Percentiles rank a stretch among this genome's conserved stretches.
These are phyloP conservation scores for Antarctomyces pellizariae DNA, from an alignment of 495 filamentous ascomycete species.

Conservation along the genomic window DNA sequence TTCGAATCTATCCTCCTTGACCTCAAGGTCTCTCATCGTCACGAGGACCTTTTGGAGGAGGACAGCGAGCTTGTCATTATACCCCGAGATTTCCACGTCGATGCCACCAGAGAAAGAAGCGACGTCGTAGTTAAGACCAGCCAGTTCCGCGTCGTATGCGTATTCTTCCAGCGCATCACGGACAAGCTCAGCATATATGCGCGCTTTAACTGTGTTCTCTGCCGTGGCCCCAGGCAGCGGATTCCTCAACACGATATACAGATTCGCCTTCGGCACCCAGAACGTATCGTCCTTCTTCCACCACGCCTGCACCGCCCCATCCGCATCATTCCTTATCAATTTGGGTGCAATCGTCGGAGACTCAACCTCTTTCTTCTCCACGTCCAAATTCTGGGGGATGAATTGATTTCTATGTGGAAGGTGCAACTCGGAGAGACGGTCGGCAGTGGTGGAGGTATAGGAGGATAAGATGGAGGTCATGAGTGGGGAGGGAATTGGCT, in stretches of 20 bases:
- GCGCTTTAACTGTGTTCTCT: slow-evolving; percentile 49
- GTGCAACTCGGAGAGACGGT: slow-evolving; percentile 47
- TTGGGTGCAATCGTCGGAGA: slow-evolving; percentile 52
- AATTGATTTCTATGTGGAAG: slow-evolving; percentile 91
- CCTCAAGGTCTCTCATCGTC: slow-evolving; percentile 64
- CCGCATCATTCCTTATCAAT: slow-evolving; percentile 75
- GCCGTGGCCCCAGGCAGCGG: slow-evolving; percentile 57
- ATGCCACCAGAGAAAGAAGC: slow-evolving; percentile 45
- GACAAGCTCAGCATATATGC: slow-evolving; percentile 69
- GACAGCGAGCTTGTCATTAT: slow-evolving; percentile 88
- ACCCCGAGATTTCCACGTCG: slow-evolving; percentile 61
- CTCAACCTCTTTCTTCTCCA: slow-evolving; percentile 74
- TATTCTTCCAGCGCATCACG: slow-evolving; percentile 82
- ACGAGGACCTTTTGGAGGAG: slow-evolving; percentile 76
- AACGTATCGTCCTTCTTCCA: slow-evolving; percentile 98
- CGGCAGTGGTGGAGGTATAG: slow-evolving; percentile 25
- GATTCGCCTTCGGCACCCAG: slow-evolving; percentile 89
- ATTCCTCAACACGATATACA: slow-evolving; percentile 59
- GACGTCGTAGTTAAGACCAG: slow-evolving; percentile 69
- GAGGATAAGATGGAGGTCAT: slow-evolving; percentile 43
- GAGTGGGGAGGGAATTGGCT: slow-evolving; percentile 61
- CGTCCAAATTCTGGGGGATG: slow-evolving; percentile 78
- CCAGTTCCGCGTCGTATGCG: slow-evolving; percentile 87
- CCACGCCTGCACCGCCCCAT: slow-evolving; percentile 68
- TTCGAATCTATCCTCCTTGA: slow-evolving; percentile 66